phyloP scores from a whole-genome alignment of 176 grass and related monocot genomes.

The Rhipidocladum racemiflorum region DNA sequence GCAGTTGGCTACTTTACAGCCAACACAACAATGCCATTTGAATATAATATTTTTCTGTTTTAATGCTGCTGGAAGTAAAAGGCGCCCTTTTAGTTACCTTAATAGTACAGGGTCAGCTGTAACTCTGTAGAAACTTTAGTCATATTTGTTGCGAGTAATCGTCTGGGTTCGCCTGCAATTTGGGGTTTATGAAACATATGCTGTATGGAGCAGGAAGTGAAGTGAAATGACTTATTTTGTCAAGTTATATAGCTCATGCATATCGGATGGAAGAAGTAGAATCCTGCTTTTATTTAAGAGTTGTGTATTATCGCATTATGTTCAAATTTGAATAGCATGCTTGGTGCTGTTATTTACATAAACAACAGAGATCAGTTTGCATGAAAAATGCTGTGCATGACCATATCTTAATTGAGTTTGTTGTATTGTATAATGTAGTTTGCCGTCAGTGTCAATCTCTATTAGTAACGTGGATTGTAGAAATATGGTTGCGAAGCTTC shows the following conservation, averaged over 20 bases:
- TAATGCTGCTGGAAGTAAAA: not conserved
- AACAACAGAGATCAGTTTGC: not conserved
- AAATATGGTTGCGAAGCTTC: not conserved
- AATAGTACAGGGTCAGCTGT: not conserved
- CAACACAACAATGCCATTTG: not conserved
- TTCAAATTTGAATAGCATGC: not conserved
- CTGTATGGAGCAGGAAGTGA: not conserved
- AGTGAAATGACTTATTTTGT: not conserved
- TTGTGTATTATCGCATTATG: not conserved
- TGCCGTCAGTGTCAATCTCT: not conserved
- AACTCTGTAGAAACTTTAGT: not conserved
- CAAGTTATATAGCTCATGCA: not conserved
- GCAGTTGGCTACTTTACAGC: not conserved
- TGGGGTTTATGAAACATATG: not conserved
- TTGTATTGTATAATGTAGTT: not conserved
- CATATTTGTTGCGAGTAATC: not conserved
- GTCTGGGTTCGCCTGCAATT: not conserved
- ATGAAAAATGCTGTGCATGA: not conserved
- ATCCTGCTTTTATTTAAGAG: not conserved
- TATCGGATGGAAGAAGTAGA: slow-evolving; percentile 4
- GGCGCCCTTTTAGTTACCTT: not conserved
- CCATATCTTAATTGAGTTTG: not conserved
- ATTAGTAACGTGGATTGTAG: too few species aligned
- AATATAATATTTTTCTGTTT: not conserved
- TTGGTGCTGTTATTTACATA: not conserved